Percentiles rank a stretch among this genome's conserved stretches.
These are phyloP conservation scores for Euphorbia celastroides DNA, from an alignment of 441 rosid genomes.

Conservation along the genomic window DNA sequence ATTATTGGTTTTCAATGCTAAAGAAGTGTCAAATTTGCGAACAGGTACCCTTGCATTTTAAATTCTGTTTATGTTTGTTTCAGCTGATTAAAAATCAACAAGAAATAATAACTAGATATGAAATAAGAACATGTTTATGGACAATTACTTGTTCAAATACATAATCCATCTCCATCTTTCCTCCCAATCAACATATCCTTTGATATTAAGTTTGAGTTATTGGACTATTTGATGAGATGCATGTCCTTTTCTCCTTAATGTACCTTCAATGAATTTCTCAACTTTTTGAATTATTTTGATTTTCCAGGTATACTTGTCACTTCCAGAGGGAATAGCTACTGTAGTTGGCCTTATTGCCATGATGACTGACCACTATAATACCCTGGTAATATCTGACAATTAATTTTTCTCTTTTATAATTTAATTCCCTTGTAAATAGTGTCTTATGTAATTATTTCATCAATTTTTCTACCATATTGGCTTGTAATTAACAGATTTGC, in stretches of 20 bases:
- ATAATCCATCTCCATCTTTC: not conserved
- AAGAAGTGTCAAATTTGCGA: too few relatives aligned
- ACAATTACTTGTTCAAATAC: not conserved
- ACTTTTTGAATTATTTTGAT: not conserved
- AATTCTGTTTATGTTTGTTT: not conserved
- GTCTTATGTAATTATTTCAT: not conserved
- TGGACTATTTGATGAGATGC: not conserved
- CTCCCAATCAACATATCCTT: not conserved
- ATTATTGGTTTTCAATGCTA: not conserved
- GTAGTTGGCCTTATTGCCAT: conserved; percentile 92
- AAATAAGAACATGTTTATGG: not conserved
- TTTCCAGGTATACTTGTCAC: conserved; percentile 86
- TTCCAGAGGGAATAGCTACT: conserved; percentile 93
- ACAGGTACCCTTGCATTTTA: not conserved
- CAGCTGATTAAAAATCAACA: not conserved
- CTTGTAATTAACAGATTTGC: not conserved
- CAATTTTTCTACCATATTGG: not conserved
- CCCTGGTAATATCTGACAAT: conserved; percentile 51
- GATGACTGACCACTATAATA: conserved; percentile 95
- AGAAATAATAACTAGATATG: not conserved
- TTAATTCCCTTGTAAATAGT: not conserved
- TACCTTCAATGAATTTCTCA: too few relatives aligned
- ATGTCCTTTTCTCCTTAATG: too few relatives aligned
- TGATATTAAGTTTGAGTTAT: not conserved
- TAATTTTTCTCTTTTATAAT: conserved; percentile 4